Conservation (phyloP, 2,329 filamentous ascomycete species). For the Metarhizium brunneum region DNA sequence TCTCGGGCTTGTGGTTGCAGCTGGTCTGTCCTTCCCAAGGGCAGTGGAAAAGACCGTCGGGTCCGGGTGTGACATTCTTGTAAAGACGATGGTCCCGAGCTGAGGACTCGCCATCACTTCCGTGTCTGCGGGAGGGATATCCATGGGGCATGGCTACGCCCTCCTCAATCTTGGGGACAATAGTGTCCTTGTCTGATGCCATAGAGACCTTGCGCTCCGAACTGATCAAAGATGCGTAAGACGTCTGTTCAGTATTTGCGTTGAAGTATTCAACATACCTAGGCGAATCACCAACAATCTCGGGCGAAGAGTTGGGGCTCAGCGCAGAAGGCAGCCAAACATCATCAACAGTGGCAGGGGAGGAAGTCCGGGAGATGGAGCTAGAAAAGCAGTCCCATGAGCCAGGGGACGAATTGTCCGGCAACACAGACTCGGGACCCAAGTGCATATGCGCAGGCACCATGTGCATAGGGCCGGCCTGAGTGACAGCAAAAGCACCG, state of each 20-base stretch:
- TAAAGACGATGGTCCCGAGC: slow-evolving; percentile 62
- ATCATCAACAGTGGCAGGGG: slow-evolving; percentile 40
- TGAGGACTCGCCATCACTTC: slow-evolving; percentile 41
- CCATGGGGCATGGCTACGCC: slow-evolving; percentile 21
- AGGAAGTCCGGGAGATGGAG: slow-evolving; percentile 41
- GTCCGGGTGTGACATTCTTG: slow-evolving; percentile 51
- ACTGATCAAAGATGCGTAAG: slow-evolving; percentile 15
- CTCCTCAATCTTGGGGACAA: slow-evolving; percentile 20
- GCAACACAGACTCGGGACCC: slow-evolving; percentile 39
- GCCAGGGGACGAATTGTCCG: slow-evolving; percentile 40
- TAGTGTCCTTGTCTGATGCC: slow-evolving; percentile 17
- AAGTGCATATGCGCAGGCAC: slow-evolving; percentile 47
- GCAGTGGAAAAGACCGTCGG: slow-evolving; percentile 87
- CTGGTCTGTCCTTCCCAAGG: slow-evolving; percentile 63
- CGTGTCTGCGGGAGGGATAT: slow-evolving; percentile 36
- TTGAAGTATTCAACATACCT: slow-evolving; percentile 34
- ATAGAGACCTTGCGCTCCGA: slow-evolving; percentile 22
- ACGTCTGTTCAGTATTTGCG: background rate
- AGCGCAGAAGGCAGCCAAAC: slow-evolving; percentile 28
- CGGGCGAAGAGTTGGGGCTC: slow-evolving; percentile 37
- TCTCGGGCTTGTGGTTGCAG: slow-evolving; percentile 87
- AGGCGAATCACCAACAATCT: slow-evolving; percentile 40
- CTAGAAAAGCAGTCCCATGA: slow-evolving; percentile 46
- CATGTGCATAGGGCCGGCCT: slow-evolving; percentile 40
- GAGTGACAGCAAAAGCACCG: slow-evolving; percentile 32